Percentiles rank a stretch among this genome's conserved stretches.
phyloP scores from a whole-genome alignment of 2,329 filamentous ascomycete species.

The Penicillium verrucosum region DNA sequence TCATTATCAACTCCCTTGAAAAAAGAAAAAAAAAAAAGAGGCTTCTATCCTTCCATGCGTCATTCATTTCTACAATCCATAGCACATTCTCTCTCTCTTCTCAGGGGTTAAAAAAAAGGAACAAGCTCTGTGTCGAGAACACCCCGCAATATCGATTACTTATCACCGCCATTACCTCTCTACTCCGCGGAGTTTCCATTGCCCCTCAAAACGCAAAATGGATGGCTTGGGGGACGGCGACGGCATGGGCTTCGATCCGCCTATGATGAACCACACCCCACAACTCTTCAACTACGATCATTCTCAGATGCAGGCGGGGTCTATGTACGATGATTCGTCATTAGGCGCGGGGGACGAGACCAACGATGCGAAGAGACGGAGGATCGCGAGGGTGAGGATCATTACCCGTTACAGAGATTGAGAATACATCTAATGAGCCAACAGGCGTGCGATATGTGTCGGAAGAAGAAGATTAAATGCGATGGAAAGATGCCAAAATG shows the following conservation, averaged over 20 bases:
- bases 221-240: conserved; percentile 40
- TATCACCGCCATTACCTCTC: conserved; percentile 18
- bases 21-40: not conserved
- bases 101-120: conserved; percentile 9
- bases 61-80: conserved; percentile 7
- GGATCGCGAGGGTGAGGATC: conserved; percentile 74
- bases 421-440: conserved; percentile 10
- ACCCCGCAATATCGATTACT: conserved; percentile 19
- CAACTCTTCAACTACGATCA: conserved; percentile 69
- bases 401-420: not conserved
- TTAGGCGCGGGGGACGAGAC: conserved; percentile 50
- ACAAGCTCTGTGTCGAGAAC: conserved; percentile 1
- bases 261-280: conserved; percentile 60
- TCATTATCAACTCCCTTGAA: not conserved
- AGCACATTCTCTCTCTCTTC: not conserved
- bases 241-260: conserved; percentile 43
- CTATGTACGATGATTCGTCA: conserved; percentile 46
- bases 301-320: conserved; percentile 50
- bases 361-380: conserved; percentile 81
- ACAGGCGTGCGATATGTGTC: conserved; percentile 92
- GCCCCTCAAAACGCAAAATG: conserved; percentile 25
- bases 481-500: conserved; percentile 94
- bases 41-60: conserved; percentile 11
- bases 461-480: conserved; percentile 93
- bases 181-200: conserved; percentile 18